Conservation (phyloP, 495 filamentous ascomycete genomes). For the Polyplosphaeria fusca region DNA sequence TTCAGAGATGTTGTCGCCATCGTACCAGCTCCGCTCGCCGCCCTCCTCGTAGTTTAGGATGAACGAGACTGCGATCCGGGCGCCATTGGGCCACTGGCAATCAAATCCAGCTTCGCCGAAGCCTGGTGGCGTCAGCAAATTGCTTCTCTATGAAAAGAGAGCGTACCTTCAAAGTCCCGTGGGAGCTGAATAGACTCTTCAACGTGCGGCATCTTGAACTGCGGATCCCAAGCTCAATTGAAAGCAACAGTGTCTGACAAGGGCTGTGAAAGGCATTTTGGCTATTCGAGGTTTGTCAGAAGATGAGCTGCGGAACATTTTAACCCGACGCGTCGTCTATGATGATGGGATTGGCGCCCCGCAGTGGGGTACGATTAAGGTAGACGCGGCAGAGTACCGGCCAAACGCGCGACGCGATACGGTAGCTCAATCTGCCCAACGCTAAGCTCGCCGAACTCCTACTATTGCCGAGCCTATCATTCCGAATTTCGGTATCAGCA, state of each 20-base stretch:
- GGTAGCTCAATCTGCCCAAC: too few relatives aligned
- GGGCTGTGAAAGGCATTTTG: background rate
- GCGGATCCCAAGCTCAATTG: too few relatives aligned
- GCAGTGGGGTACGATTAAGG: slow-evolving; percentile 5
- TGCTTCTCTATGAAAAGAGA: too few relatives aligned
- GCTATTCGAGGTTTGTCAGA: background rate
- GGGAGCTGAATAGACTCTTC: slow-evolving; percentile 35
- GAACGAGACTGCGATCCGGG: slow-evolving; percentile 39
- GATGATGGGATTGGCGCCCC: background rate
- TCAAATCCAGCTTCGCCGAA: slow-evolving; percentile 32
- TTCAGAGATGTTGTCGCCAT: slow-evolving; percentile 35
- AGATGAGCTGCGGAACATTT: background rate
- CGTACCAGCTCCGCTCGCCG: slow-evolving; percentile 34
- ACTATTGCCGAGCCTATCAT: slow-evolving; percentile 3
- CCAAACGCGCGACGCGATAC: too few relatives aligned
- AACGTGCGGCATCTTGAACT: slow-evolving; percentile 25
- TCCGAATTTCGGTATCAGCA: background rate
- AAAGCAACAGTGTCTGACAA: too few relatives aligned
- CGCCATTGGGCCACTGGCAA: slow-evolving; percentile 37
- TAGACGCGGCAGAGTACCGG: too few relatives aligned
- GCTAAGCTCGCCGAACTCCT: too few relatives aligned
- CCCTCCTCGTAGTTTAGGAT: slow-evolving; percentile 41
- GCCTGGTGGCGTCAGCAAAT: slow-evolving; percentile 17
- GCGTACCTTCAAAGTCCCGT: slow-evolving; percentile 36
- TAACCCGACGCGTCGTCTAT: background rate